phyloP scores from a whole-genome alignment of 1,284 basidiomycete species.

The Xerocomus amazonicus region DNA sequence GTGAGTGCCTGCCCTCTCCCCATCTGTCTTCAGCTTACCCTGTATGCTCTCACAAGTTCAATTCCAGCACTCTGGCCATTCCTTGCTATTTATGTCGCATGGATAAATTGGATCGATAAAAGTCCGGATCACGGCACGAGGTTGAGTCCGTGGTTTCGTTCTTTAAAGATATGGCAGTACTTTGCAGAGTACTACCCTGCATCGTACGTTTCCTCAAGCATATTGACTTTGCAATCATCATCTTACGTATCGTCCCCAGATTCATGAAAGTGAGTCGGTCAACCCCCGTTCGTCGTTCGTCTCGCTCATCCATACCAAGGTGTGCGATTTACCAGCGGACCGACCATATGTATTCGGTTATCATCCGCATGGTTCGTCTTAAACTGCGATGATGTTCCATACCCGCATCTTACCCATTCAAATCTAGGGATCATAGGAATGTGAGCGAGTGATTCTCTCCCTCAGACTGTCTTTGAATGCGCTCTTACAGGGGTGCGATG shows the following conservation, averaged over 20 bases:
- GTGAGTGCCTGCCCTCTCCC: slow-evolving; percentile 45
- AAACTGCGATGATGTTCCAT: not conserved
- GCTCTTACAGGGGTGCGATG: slow-evolving; percentile 72
- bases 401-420: not conserved
- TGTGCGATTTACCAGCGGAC: slow-evolving; percentile 86
- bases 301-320: slow-evolving; percentile 40
- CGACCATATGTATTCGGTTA: slow-evolving; percentile 96
- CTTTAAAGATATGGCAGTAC: slow-evolving; percentile 72
- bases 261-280: slow-evolving; percentile 25
- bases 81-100: slow-evolving; percentile 77
- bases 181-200: slow-evolving; percentile 93
- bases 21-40: slow-evolving; percentile 2
- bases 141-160: slow-evolving; percentile 74
- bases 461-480: not conserved
- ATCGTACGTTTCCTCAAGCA: slow-evolving; percentile 61
- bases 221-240: not conserved
- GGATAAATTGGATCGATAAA: slow-evolving; percentile 74
- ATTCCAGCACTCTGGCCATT: slow-evolving; percentile 88
- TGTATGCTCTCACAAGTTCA: slow-evolving; percentile 53
- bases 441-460: slow-evolving; percentile 46
- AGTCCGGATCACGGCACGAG: slow-evolving; percentile 80
- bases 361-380: slow-evolving; percentile 82
- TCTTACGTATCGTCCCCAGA: slow-evolving; percentile 6
- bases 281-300: not conserved
- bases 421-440: slow-evolving; percentile 83